phyloP scores from a whole-genome alignment of 768 basidiomycete species.

The Trametes villosa region DNA sequence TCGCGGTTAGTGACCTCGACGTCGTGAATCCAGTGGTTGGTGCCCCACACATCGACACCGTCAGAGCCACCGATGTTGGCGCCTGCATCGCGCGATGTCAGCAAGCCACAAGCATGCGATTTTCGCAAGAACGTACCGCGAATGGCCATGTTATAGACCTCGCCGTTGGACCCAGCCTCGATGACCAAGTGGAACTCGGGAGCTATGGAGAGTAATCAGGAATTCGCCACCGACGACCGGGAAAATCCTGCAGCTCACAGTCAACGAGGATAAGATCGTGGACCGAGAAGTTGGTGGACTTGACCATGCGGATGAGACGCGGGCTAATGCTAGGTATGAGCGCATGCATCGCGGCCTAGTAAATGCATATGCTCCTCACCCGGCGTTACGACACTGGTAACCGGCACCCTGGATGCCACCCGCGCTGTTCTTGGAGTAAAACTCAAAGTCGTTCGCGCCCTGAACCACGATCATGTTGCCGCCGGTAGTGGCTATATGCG shows the following conservation, averaged over 20 bases:
- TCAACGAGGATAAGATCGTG: slow-evolving; percentile 40
- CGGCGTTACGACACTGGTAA: slow-evolving; percentile 35
- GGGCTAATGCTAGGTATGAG: slow-evolving; percentile 14
- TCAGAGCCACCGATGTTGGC: slow-evolving; percentile 35
- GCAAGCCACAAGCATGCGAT: background rate
- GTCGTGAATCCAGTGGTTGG: slow-evolving; percentile 39
- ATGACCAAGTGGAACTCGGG: slow-evolving; percentile 38
- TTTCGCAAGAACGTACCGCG: slow-evolving; percentile 21
- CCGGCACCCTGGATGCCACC: slow-evolving; percentile 37
- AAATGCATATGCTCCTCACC: slow-evolving; percentile 19
- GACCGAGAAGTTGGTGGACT: slow-evolving; percentile 35
- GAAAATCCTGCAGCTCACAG: slow-evolving; percentile 14
- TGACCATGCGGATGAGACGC: slow-evolving; percentile 37
- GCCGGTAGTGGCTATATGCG: slow-evolving; percentile 24
- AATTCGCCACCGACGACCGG: background rate
- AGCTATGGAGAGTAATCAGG: slow-evolving; percentile 17
- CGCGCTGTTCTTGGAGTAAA: slow-evolving; percentile 34
- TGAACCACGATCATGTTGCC: slow-evolving; percentile 38
- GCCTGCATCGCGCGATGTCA: background rate
- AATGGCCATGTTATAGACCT: slow-evolving; percentile 38
- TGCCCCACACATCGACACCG: slow-evolving; percentile 36
- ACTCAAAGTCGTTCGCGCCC: slow-evolving; percentile 38
- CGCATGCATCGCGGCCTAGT: too few species aligned
- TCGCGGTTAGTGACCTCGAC: slow-evolving; percentile 38
- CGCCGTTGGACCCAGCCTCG: slow-evolving; percentile 33